Evolutionary conservation across 2,329 filamentous ascomycete species (phyloP), one percentile per base, ranked within the genome.

Genomic region (Trichoderma sp.): DNA sequence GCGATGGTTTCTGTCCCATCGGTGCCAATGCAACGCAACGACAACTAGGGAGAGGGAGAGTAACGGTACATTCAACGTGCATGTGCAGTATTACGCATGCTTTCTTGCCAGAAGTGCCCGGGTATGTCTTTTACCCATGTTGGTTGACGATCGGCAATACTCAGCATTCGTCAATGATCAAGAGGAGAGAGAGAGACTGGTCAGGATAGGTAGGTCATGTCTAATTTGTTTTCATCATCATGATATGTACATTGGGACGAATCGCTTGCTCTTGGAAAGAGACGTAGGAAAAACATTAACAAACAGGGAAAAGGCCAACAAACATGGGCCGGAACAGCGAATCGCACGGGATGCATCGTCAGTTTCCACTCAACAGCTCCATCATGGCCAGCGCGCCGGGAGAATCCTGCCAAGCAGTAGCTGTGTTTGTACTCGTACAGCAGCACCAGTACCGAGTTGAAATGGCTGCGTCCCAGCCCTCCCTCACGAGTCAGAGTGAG

Each of bases 401-500:
- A 59, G 57, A 59, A 34, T 34, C 12, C 28, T 59, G 13, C 39
- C 26, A 50, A 11, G 28, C 39, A n/a, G 26, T 23, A 34, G 2
- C 6, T 3, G 55, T 32, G 55, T 12, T 26, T 57, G 23, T 17
- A 28, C 26, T 20, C 43, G 53, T 23, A 57, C 53, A 57, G 53
- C 53, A 57, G 53, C 53, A 57, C 7, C 26, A 32, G 13, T n/a
- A 32, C 4, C n/a, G n/a, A 50, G n/a, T 50, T 57, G 30, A 28
- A 39, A 28, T 58, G 32, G 64, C 32, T 39, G 32, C 32, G n/a
- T 20, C 5, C 12, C 13, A 11, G n/a, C 39, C 34, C 57, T 23
- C 39, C 57, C 34, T 70, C 61, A 71, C 50, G 50, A 57, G 17
- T 66, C 74, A 64, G 71, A 73, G 68, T 77, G 76, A 9, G 78